Conservation (phyloP, 768 basidiomycete genomes). For the Serendipita sp. region DNA sequence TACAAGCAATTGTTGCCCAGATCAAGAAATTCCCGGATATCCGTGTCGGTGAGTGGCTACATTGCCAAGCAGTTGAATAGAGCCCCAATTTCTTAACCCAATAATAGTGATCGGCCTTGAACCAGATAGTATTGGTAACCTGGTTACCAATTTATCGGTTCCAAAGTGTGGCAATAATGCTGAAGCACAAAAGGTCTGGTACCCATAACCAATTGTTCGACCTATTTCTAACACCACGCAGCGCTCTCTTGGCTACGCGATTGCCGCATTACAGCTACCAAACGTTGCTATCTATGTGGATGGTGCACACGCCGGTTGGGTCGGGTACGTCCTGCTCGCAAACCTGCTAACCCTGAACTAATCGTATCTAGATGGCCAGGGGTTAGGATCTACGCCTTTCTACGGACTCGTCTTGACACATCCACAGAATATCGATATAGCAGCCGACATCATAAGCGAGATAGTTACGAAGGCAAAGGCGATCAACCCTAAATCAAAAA, state of each 20-base stretch:
- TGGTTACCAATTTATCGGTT: conserved; percentile 18
- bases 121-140: conserved; percentile 22
- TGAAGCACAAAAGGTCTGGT: conserved; percentile 14
- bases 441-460: conserved; percentile 19
- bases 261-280: conserved; percentile 18
- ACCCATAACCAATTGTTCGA: background rate
- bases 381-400: background rate
- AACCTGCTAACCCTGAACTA: background rate
- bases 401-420: background rate
- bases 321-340: conserved; percentile 16
- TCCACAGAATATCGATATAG: conserved; percentile 19
- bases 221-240: conserved; percentile 18
- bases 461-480: conserved; percentile 18
- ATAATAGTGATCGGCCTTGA: conserved; percentile 19
- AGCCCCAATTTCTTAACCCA: background rate
- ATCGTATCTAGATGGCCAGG: background rate
- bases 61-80: background rate
- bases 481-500: conserved; percentile 20
- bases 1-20: conserved; percentile 5
- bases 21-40: conserved; percentile 17
- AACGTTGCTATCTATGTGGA: conserved; percentile 21
- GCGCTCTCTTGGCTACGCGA: conserved; percentile 17
- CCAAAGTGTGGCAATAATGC: conserved; percentile 21
- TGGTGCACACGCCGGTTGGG: conserved; percentile 23
- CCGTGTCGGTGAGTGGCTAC: conserved; percentile 13